Evolutionary conservation across 2,329 filamentous ascomycete species (phyloP), one percentile per base, ranked within the genome.

Genomic region (Pyrenochaeta sp.): DNA sequence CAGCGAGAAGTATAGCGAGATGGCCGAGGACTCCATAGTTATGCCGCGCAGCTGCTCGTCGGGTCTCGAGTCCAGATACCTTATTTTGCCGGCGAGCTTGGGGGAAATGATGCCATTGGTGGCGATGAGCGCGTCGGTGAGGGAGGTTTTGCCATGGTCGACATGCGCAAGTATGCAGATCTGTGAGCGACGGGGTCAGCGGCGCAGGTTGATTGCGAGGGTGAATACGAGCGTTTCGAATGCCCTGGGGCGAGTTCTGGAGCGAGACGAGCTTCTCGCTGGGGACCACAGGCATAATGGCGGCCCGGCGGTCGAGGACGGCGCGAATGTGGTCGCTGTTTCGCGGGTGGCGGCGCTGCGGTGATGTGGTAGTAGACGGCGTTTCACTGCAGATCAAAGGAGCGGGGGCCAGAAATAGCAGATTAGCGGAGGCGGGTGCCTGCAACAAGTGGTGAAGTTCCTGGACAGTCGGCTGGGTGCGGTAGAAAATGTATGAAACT

Each of bases 21-120:
- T 99, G 61, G 95, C 95, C 5, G 94, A 98, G 0, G 95, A 98
- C 78, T 99, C 95, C 95, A 99, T 99, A n/a, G 95, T 99, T 74
- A 99, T 99, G 55, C 95, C 95, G 65, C 95, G 90, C 15, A 91
- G 86, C 80, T 99, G 95, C 78, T 99, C 95, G 79, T 99, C 95
- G 1, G 94, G 94, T 43, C 95, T 86, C 24, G 95, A 98, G 80
- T 99, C 95, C 58, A 99, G 88, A 74, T 98, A 99, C 66, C 95
- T 90, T 79, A 99, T 96, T 84, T 98, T 98, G 77, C 95, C 95
- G 55, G 95, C 95, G 73, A 98, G 85, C 77, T 98, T 98, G 54
- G 94, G 92, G 30, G 95, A 98, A 74, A 99, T 99, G 81, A 99
- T 98, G 81, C 95, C 95, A 86, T 99, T 99, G 65, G 95, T 98